phyloP scores from a whole-genome alignment of 1,284 basidiomycete species.

The Tilletiopsis washingtonensis region DNA sequence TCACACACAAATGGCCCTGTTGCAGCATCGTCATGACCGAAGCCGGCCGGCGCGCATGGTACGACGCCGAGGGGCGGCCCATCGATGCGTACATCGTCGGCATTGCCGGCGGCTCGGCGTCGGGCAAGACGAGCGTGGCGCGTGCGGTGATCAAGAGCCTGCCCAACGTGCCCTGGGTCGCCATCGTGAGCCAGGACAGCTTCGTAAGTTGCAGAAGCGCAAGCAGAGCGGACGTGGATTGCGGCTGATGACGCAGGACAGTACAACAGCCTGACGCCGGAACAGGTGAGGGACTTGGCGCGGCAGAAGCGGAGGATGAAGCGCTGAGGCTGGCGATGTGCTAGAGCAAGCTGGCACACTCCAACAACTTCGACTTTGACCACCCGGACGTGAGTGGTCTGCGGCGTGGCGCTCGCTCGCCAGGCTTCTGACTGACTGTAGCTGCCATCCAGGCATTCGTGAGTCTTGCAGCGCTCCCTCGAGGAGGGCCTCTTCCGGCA shows the following conservation, averaged over 20 bases:
- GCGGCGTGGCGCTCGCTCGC: no score
- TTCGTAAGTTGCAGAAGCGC: constrained; percentile 72
- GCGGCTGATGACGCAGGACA: not conserved
- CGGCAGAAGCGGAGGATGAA: no score
- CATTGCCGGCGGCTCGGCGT: constrained; percentile 85
- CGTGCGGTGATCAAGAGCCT: constrained; percentile 29
- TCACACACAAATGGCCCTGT: no score
- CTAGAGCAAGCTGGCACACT: constrained; percentile 70
- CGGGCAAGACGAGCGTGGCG: constrained; percentile 68
- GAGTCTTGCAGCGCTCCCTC: no score
- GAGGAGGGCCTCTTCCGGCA: no score
- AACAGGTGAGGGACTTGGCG: no score
- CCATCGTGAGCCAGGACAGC: constrained; percentile 61
- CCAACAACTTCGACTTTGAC: constrained; percentile 83
- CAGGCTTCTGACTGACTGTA: no score
- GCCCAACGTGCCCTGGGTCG: constrained; percentile 43
- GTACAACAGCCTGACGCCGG: no score
- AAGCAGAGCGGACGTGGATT: constrained; percentile 67
- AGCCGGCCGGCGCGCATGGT: constrained; percentile 51
- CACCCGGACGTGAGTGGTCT: constrained; percentile 85
- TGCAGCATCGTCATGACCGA: constrained; percentile 23
- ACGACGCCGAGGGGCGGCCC: constrained; percentile 64
- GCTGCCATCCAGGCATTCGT: no score
- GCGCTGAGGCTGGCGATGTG: no score
- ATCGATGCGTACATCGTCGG: constrained; percentile 69